phyloP scores from a whole-genome alignment of 768 basidiomycete species.

The Russula virescens region DNA sequence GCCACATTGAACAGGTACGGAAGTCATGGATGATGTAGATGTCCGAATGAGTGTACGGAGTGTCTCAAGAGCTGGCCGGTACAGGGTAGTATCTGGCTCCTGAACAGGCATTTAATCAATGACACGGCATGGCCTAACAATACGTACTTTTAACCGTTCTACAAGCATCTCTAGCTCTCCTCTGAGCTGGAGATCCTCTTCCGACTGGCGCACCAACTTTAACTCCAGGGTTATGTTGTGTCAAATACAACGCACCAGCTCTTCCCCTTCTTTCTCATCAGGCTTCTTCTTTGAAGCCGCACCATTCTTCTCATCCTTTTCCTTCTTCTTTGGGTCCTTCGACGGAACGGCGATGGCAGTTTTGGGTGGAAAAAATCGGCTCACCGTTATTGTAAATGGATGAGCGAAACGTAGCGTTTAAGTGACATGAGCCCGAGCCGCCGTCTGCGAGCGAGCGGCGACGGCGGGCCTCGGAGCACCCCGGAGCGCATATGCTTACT shows the following conservation, averaged over 20 bases:
- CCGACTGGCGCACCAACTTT: constrained; percentile 50
- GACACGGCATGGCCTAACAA: neutral
- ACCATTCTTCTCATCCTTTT: constrained; percentile 45
- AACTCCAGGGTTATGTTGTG: neutral
- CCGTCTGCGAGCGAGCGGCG: no score
- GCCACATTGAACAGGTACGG: no score
- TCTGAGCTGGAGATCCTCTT: constrained; percentile 91
- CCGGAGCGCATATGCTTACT: no score
- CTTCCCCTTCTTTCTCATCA: constrained; percentile 51
- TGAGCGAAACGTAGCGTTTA: no score
- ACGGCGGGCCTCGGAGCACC: no score
- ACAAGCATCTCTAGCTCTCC: constrained; percentile 96
- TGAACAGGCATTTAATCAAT: constrained; percentile 31
- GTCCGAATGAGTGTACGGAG: constrained; percentile 91
- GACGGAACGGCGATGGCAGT: constrained; percentile 59
- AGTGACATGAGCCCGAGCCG: no score
- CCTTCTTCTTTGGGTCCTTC: constrained; percentile 71
- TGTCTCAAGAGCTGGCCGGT: constrained; percentile 88
- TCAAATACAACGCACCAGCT: constrained; percentile 57
- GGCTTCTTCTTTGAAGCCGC: constrained; percentile 33
- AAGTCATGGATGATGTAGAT: constrained; percentile 98
- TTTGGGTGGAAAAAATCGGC: constrained; percentile 48
- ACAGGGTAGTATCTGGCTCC: constrained; percentile 84
- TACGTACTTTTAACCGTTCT: constrained; percentile 78
- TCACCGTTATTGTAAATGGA: constrained; percentile 47